phyloP scores from a whole-genome alignment of 208 protist species.

The Leptomonas pyrrhocoris region DNA sequence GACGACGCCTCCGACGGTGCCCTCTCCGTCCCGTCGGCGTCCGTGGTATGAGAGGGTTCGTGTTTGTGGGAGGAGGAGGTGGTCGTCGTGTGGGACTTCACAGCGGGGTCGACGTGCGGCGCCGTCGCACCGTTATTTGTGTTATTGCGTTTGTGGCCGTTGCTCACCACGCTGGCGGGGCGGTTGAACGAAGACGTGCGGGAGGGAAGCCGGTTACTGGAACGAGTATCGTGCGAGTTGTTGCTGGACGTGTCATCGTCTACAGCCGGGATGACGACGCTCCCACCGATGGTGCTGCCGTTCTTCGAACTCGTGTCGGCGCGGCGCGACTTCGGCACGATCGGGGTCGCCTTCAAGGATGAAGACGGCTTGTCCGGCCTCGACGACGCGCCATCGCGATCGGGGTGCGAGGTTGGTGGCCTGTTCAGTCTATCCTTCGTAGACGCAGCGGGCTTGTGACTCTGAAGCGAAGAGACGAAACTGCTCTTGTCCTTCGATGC shows the following conservation, averaged over 20 bases:
- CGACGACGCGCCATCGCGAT: neutral
- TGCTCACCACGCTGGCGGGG: neutral
- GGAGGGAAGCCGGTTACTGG: constrained; percentile 17
- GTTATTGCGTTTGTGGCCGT: neutral
- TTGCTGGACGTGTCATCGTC: constrained; percentile 1
- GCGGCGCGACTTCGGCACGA: constrained; percentile 1
- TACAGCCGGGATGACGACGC: neutral
- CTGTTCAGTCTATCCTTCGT: neutral
- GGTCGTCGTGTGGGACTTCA: neutral
- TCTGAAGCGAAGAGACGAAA: neutral
- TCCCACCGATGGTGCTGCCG: neutral
- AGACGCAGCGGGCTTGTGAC: no score
- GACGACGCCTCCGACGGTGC: neutral
- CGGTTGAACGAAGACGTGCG: constrained; percentile 14
- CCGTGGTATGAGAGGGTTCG: neutral
- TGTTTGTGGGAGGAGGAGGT: neutral
- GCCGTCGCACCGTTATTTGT: neutral
- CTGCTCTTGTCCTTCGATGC: neutral
- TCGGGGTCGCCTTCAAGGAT: neutral
- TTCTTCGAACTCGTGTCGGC: neutral
- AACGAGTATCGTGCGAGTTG: neutral
- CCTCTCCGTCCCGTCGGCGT: neutral
- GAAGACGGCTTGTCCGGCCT: neutral
- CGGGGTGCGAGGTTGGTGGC: neutral
- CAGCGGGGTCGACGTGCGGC: neutral